Evolutionary conservation across 179 eudicot genomes (phyloP).

Genomic region (Corrigiola litoralis): DNA sequence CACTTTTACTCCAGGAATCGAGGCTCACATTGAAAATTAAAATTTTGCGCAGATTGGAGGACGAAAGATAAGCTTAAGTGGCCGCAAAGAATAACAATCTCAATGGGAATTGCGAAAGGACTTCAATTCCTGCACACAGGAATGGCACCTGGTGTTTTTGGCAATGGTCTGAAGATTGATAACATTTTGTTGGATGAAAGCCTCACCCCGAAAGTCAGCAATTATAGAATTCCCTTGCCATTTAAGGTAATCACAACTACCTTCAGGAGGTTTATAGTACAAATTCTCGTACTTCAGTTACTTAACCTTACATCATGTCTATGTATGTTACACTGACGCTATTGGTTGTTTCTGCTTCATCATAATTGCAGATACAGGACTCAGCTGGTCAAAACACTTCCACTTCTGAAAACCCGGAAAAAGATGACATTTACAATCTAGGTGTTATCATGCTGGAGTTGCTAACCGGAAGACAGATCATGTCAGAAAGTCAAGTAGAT

Average conservation of each 20-base stretch:
- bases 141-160: constrained; percentile 54
- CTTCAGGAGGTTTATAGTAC: background rate
- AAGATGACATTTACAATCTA: constrained; percentile 68
- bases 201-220: constrained; percentile 69
- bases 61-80: constrained; percentile 74
- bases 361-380: constrained; percentile 19
- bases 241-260: constrained; percentile 41
- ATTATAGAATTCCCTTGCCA: constrained; percentile 68
- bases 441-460: constrained; percentile 71
- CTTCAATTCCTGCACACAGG: constrained; percentile 81
- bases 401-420: constrained; percentile 43
- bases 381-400: constrained; percentile 11
- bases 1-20: background rate
- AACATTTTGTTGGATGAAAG: constrained; percentile 71
- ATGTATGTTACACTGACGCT: too few relatives aligned
- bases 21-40: background rate
- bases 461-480: constrained; percentile 61
- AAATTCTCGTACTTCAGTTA: background rate
- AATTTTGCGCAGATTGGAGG: constrained; percentile 57
- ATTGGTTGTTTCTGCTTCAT: background rate
- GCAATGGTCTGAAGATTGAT: constrained; percentile 70
- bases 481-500: constrained; percentile 47
- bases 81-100: constrained; percentile 87
- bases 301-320: too few relatives aligned
- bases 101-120: constrained; percentile 78